Evolutionary conservation across 1,284 basidiomycete genomes (phyloP), one percentile per base, ranked within the genome.

Genomic region (Irpex rosettiformis): DNA sequence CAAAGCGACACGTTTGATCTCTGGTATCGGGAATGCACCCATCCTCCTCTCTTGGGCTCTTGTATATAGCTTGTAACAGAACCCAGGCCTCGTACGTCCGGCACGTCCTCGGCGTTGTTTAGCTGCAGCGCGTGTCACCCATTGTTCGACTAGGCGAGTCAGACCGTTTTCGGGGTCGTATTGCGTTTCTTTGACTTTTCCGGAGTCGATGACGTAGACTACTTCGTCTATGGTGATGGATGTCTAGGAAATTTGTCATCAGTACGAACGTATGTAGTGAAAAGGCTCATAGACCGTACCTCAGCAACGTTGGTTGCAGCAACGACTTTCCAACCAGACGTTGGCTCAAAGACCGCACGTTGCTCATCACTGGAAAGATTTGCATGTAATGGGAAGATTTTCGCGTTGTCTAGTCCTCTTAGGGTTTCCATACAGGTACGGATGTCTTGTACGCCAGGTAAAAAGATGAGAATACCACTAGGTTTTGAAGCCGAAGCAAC

Each of bases 181-280:
- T 60, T 84, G 84, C 3, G 84, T 94, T 75, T 97, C 94, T 73
- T 97, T 97, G 68, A 94, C 93, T 69, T 88, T 89, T 1, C 96
- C 96, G 0, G 85, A 77, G 65, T 95, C 93, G 42, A 96, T 82
- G 16, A 96, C 93, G 66, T 90, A 93, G 29, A 91, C 79, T 27
- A 96, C 83, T 65, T 96, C 94, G 65, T 95, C 91, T 62, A 98
- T 96, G 1, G 95, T 98, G 62, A 98, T 94, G 3, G 92, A 95
- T 1, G 95, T 97, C 83, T 97, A 76, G 7, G n/a, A 5, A 48
- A 71, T n/a, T n/a, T n/a, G 65, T 55, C n/a, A 43, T 47, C 42
- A 25, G 29, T 53, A 33, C 61, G 56, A 7, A 54, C 37, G 13
- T 16, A 48, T 18, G n/a, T 30, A 29, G 37, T 22, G 28, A 28